These are phyloP conservation scores for Penicillium daleae DNA, from an alignment of 495 filamentous ascomycete genomes.

Conservation along the genomic window DNA sequence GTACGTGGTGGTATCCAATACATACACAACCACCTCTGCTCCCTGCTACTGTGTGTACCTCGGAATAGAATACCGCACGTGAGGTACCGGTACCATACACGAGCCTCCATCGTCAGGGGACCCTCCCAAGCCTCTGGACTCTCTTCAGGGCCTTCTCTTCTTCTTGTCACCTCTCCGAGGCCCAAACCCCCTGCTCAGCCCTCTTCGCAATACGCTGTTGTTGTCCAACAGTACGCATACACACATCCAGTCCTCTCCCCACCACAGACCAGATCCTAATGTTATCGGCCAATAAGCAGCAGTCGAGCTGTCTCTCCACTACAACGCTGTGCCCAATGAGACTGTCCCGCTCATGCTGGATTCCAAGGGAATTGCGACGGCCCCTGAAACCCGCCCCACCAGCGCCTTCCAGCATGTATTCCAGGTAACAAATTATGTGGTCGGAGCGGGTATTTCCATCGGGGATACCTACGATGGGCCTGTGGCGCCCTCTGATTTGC, in stretches of 20 bases:
- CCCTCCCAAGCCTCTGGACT: background rate
- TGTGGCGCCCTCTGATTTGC: conserved; percentile 20
- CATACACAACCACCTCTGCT: background rate
- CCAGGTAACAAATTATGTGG: conserved; percentile 31
- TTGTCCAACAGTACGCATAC: conserved; percentile 8
- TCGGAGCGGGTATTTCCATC: conserved; percentile 16
- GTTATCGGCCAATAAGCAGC: conserved; percentile 11
- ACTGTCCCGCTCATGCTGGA: conserved; percentile 13
- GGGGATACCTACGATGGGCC: conserved; percentile 18
- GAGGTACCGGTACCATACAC: conserved; percentile 3
- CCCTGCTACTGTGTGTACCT: too few relatives aligned
- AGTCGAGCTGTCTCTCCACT: background rate
- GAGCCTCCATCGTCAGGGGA: background rate
- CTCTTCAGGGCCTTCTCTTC: background rate
- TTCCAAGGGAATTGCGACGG: conserved; percentile 37
- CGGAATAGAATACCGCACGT: background rate
- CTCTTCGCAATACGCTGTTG: conserved; percentile 10
- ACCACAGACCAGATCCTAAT: background rate
- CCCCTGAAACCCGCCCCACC: conserved; percentile 39
- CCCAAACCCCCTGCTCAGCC: background rate
- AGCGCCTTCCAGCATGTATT: conserved; percentile 16
- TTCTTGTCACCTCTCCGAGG: background rate
- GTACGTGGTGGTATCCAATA: background rate
- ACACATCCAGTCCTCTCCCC: conserved; percentile 1
- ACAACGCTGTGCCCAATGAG: conserved; percentile 17